Evolutionary conservation across 1,139 yeast species (phyloP).

Genomic region (Torulaspora pretoriensis): DNA sequence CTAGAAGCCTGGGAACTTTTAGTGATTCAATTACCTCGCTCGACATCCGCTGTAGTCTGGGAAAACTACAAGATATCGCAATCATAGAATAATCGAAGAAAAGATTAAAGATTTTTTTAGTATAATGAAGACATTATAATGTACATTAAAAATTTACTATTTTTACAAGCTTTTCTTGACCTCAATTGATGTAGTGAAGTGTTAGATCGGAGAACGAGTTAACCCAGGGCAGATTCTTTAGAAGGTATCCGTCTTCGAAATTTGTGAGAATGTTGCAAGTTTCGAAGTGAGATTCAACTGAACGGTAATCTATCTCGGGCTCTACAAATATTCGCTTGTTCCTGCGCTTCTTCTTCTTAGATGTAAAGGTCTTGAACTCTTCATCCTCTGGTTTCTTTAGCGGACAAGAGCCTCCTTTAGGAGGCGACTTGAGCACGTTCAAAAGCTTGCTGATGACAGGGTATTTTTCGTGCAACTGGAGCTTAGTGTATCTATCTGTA

Average conservation of each 20-base stretch:
- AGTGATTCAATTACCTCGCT: conserved; percentile 1
- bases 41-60: conserved; percentile 7
- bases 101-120: neutral
- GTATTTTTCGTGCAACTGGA: conserved; percentile 42
- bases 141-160: conserved; percentile 4
- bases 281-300: conserved; percentile 39
- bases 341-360: conserved; percentile 35
- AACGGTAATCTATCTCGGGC: conserved; percentile 42
- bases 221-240: conserved; percentile 41
- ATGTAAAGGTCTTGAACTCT: conserved; percentile 29
- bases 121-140: conserved; percentile 4
- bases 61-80: conserved; percentile 10
- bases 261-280: conserved; percentile 23
- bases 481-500: conserved; percentile 48
- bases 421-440: conserved; percentile 25
- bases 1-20: conserved; percentile 14
- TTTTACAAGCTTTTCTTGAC: neutral
- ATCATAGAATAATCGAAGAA: neutral
- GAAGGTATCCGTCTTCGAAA: conserved; percentile 25
- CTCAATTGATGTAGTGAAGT: conserved; percentile 37
- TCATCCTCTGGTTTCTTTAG: conserved; percentile 14
- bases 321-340: conserved; percentile 33
- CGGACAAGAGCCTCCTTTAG: neutral
- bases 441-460: conserved; percentile 44
- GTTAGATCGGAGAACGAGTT: conserved; percentile 54